These are phyloP conservation scores for Beta vulgaris DNA, from an alignment of 148 eudicot genomes.

Conservation along the genomic window DNA sequence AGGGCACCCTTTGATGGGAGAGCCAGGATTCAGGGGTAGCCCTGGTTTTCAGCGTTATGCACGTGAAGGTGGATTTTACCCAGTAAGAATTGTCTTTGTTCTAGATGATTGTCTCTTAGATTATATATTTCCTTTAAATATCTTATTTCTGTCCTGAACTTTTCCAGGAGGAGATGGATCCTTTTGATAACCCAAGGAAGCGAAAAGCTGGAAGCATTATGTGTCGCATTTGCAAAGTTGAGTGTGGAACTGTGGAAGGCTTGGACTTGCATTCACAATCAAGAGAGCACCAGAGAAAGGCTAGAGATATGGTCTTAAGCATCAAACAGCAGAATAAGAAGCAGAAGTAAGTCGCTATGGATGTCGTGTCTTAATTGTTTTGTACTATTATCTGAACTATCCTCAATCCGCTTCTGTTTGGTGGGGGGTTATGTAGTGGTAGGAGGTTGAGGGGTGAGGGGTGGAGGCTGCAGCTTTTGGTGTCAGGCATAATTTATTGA, in stretches of 20 bases:
- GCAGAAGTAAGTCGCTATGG: conserved; percentile 53
- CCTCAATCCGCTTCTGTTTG: conserved; percentile 6
- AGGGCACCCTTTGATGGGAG: conserved; percentile 55
- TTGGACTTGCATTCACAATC: conserved; percentile 91
- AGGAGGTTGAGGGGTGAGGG: background rate
- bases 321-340: conserved; percentile 71
- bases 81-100: conserved; percentile 41
- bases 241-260: conserved; percentile 91
- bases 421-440: background rate
- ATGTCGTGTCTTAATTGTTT: background rate
- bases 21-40: conserved; percentile 65
- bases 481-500: conserved; percentile 11
- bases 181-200: conserved; percentile 63
- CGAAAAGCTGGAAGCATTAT: conserved; percentile 56
- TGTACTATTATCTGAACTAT: background rate
- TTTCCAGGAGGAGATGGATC: conserved; percentile 58
- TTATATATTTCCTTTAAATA: background rate
- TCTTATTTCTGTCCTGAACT: conserved; percentile 19
- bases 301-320: conserved; percentile 74
- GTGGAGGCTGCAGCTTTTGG: background rate
- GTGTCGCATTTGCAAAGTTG: conserved; percentile 92
- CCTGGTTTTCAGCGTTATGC: conserved; percentile 42
- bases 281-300: conserved; percentile 74
- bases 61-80: conserved; percentile 48
- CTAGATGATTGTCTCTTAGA: background rate